These are phyloP conservation scores for Dendrocalamus sinicus DNA, from an alignment of 176 grass and related monocot genomes.

Conservation along the genomic window DNA sequence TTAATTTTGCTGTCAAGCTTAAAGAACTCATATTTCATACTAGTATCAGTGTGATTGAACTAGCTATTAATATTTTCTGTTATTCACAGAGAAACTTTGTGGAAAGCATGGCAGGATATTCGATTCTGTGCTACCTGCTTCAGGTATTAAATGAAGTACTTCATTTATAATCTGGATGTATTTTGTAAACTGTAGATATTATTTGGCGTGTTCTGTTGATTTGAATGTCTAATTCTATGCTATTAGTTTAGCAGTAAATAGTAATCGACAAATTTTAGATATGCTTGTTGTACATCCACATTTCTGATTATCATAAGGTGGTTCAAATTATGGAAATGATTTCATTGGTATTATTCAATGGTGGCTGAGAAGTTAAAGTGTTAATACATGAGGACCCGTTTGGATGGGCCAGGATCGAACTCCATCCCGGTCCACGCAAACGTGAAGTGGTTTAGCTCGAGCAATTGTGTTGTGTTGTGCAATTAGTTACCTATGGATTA, in stretches of 20 bases:
- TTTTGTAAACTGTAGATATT: conserved; percentile 7
- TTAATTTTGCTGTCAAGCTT: not conserved
- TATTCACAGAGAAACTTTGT: conserved; percentile 95
- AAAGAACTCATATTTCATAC: conserved; percentile 26
- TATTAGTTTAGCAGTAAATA: not conserved
- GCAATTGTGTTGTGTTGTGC: conserved; percentile 13
- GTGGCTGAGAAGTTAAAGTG: not conserved
- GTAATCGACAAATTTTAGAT: not conserved
- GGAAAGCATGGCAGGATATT: conserved; percentile 99
- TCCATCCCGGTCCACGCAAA: not conserved
- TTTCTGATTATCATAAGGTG: not conserved
- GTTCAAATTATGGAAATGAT: not conserved
- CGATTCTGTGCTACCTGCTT: conserved; percentile 87
- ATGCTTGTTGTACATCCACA: not conserved
- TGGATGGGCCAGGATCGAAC: not conserved
- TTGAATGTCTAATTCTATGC: not conserved
- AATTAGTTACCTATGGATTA: conserved; percentile 8
- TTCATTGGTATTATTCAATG: not conserved
- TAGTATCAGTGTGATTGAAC: conserved; percentile 7
- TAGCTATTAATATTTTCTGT: conserved; percentile 32
- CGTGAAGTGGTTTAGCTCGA: not conserved
- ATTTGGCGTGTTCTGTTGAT: conserved; percentile 9
- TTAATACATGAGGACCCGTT: not conserved
- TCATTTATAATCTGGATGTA: conserved; percentile 12
- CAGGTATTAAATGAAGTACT: conserved; percentile 63